Percentiles rank a stretch among this genome's conserved stretches.
Evolutionary conservation across 139 green algal species (phyloP).

Genomic region (Chlamydomonas sphaeroides): DNA sequence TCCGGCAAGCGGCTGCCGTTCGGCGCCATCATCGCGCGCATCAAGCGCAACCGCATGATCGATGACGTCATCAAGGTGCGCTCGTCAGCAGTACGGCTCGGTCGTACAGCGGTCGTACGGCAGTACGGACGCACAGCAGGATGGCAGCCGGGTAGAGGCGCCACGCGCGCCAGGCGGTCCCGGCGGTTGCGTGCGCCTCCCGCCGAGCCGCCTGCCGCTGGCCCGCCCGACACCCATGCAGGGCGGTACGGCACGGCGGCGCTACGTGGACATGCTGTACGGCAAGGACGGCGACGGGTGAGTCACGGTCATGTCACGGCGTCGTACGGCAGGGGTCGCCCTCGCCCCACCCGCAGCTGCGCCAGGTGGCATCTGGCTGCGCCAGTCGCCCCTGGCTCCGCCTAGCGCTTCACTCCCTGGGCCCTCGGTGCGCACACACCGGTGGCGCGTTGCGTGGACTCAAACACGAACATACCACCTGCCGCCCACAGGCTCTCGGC

Average conservation of each 20-base stretch:
- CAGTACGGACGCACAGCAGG: too few species aligned
- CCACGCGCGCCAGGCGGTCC: too few species aligned
- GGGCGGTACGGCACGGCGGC: constrained; percentile 14
- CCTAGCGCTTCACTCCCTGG: not conserved
- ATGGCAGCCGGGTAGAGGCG: too few species aligned
- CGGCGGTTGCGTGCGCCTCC: too few species aligned
- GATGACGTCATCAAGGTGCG: constrained; percentile 35
- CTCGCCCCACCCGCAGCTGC: not conserved
- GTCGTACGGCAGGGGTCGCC: too few species aligned
- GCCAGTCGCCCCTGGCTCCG: not conserved
- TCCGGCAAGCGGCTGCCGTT: constrained; percentile 26
- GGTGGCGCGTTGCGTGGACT: too few species aligned
- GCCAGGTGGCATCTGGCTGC: not conserved
- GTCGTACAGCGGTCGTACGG: too few species aligned
- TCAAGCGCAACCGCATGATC: constrained; percentile 19
- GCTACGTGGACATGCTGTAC: constrained; percentile 40
- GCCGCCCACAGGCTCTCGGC: too few species aligned
- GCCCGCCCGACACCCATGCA: not conserved
- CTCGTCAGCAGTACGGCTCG: too few species aligned
- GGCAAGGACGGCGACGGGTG: not conserved
- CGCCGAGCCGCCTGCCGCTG: too few species aligned
- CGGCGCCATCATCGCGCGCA: constrained; percentile 28
- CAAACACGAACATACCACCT: too few species aligned
- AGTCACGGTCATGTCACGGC: not conserved
- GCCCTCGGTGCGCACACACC: too few species aligned